Percentiles rank a stretch among this genome's conserved stretches.
Conservation (phyloP, 345 rosid species). For the Noccaea caerulescens region DNA sequence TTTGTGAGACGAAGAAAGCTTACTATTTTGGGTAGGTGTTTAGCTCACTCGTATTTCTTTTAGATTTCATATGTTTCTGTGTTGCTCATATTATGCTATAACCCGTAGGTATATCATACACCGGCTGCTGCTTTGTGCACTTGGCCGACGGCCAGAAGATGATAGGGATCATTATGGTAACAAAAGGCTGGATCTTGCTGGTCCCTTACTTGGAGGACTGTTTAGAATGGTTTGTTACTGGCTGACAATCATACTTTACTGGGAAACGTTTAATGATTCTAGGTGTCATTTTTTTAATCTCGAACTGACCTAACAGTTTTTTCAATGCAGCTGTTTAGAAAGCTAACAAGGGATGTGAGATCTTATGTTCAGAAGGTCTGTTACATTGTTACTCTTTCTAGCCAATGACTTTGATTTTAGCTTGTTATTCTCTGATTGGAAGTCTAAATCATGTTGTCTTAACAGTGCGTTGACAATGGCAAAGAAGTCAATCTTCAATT, state of each 20-base stretch:
- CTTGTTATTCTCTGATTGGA: constrained; percentile 31
- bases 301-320: constrained; percentile 14
- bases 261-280: neutral
- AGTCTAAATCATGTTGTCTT: constrained; percentile 28
- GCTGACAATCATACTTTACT: constrained; percentile 6
- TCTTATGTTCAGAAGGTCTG: constrained; percentile 94
- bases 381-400: constrained; percentile 30
- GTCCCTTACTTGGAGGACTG: constrained; percentile 96
- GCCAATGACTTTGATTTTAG: constrained; percentile 6
- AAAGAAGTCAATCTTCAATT: constrained; percentile 96
- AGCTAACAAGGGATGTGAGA: constrained; percentile 93
- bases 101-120: constrained; percentile 77
- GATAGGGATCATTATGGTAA: constrained; percentile 99
- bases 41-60: constrained; percentile 20
- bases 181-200: constrained; percentile 99
- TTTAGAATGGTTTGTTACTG: constrained; percentile 79
- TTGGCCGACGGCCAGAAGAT: constrained; percentile 94
- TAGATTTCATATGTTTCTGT: constrained; percentile 4
- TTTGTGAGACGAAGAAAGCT: constrained; percentile 96
- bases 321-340: constrained; percentile 83
- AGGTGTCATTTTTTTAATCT: constrained; percentile 8
- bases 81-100: constrained; percentile 26
- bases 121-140: constrained; percentile 91
- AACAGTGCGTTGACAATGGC: constrained; percentile 92
- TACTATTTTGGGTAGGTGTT: constrained; percentile 88